phyloP scores from a whole-genome alignment of 1,139 yeast genomes.

The Schizosaccharomyces versatilis region DNA sequence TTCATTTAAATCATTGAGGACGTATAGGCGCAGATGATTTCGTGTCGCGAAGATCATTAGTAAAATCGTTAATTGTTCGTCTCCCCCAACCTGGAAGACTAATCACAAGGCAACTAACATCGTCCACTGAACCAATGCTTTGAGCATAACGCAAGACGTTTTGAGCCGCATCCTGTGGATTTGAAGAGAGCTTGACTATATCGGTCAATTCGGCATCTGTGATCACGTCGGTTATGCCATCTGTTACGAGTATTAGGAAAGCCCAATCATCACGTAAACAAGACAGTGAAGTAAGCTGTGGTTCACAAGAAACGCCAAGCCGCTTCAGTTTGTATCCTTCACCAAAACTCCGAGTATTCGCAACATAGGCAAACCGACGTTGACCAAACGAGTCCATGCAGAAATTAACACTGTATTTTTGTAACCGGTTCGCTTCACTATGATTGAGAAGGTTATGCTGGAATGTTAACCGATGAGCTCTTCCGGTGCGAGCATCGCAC shows the following conservation, averaged over 20 bases:
- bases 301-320: conserved; percentile 78
- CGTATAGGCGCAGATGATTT: conserved; percentile 31
- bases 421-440: conserved; percentile 48
- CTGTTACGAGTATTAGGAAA: conserved; percentile 55
- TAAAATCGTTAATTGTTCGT: conserved; percentile 65
- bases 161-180: conserved; percentile 68
- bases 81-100: conserved; percentile 79
- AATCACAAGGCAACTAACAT: conserved; percentile 71
- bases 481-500: conserved; percentile 38
- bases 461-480: conserved; percentile 54
- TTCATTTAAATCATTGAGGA: conserved; percentile 11
- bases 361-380: conserved; percentile 59
- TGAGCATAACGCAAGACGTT: conserved; percentile 70
- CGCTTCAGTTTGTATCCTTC: conserved; percentile 50
- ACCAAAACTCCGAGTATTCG: conserved; percentile 87
- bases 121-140: conserved; percentile 80
- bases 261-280: conserved; percentile 22
- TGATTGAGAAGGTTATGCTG: conserved; percentile 79
- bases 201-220: conserved; percentile 86
- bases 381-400: conserved; percentile 88
- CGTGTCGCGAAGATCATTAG: conserved; percentile 61
- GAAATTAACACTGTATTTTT: conserved; percentile 48
- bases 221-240: conserved; percentile 63
- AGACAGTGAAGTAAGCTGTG: conserved; percentile 35
- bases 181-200: conserved; percentile 49